A percentile compares a stretch with the other conserved stretches of the same genome.
Conservation (phyloP, 495 filamentous ascomycete species). For the Hyaloscypha variabilis region DNA sequence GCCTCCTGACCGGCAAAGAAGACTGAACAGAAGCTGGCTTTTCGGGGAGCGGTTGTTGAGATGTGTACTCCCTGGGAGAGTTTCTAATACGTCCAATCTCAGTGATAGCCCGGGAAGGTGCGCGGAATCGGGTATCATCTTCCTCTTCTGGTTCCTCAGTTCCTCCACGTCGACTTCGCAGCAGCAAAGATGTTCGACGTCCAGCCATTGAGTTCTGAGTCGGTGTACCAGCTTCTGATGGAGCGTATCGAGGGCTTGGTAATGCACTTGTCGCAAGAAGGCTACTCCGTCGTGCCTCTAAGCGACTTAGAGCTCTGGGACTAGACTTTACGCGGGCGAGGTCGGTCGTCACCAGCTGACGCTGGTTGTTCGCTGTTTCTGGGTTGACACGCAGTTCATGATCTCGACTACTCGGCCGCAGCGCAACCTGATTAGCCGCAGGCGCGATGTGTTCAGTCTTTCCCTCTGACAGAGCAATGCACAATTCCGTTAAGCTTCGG, state of each 20-base stretch:
- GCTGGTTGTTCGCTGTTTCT: constrained; percentile 26
- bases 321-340: constrained; percentile 50
- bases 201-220: constrained; percentile 34
- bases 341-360: constrained; percentile 48
- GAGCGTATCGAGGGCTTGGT: constrained; percentile 35
- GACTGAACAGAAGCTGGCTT: constrained; percentile 22
- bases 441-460: constrained; percentile 27
- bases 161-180: constrained; percentile 45
- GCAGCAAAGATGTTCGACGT: constrained; percentile 46
- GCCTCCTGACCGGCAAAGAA: constrained; percentile 31
- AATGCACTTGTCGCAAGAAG: constrained; percentile 43
- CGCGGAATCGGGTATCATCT: constrained; percentile 46
- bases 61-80: constrained; percentile 28
- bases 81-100: constrained; percentile 46
- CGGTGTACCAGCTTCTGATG: constrained; percentile 30
- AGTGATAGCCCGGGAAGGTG: constrained; percentile 58
- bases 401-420: constrained; percentile 32
- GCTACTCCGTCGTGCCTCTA: constrained; percentile 73
- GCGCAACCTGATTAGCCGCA: constrained; percentile 20
- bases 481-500: constrained; percentile 89
- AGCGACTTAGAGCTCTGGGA: constrained; percentile 66
- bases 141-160: constrained; percentile 52
- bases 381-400: constrained; percentile 22
- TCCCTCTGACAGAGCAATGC: constrained; percentile 77
- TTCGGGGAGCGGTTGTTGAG: constrained; percentile 30